These are phyloP conservation scores for Iberis amara DNA, from an alignment of 441 rosid genomes.

Conservation along the genomic window DNA sequence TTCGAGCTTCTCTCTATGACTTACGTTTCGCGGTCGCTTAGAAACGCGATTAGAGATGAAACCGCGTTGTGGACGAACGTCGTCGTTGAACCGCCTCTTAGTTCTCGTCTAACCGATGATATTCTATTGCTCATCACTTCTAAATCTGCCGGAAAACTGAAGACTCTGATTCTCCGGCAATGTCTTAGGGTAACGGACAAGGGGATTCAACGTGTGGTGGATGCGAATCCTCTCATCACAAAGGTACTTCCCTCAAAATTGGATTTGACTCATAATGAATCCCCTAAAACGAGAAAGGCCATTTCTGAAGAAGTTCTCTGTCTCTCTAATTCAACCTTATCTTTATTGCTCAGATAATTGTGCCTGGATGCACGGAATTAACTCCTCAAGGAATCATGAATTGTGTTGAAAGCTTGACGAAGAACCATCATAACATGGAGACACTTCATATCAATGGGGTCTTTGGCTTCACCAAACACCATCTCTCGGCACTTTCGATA, in stretches of 20 bases:
- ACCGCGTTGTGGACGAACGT: conserved; percentile 43
- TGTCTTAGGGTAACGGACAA: conserved; percentile 43
- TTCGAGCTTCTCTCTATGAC: conserved; percentile 44
- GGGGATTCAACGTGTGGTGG: conserved; percentile 39
- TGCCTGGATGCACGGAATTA: conserved; percentile 59
- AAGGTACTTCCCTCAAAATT: conserved; percentile 30
- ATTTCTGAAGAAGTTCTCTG: background rate
- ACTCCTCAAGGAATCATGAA: conserved; percentile 65
- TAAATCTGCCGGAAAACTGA: conserved; percentile 45
- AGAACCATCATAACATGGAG: conserved; percentile 28
- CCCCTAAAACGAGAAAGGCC: no score
- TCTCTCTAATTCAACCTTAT: no score
- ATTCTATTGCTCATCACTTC: conserved; percentile 36
- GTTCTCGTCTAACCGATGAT: conserved; percentile 40
- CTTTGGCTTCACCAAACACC: conserved; percentile 37
- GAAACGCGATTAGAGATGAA: conserved; percentile 39
- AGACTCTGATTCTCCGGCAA: conserved; percentile 32
- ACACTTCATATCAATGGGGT: conserved; percentile 43
- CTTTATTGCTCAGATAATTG: conserved; percentile 38
- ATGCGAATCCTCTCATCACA: conserved; percentile 40
- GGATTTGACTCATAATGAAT: background rate
- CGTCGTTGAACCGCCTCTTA: conserved; percentile 35
- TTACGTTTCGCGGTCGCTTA: conserved; percentile 39
- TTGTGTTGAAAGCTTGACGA: conserved; percentile 46
- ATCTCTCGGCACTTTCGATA: conserved; percentile 30